Evolutionary conservation across 73 alveolate species (phyloP), one percentile per base, ranked within the genome.

Genomic region (Paramecium pentaurelia): DNA sequence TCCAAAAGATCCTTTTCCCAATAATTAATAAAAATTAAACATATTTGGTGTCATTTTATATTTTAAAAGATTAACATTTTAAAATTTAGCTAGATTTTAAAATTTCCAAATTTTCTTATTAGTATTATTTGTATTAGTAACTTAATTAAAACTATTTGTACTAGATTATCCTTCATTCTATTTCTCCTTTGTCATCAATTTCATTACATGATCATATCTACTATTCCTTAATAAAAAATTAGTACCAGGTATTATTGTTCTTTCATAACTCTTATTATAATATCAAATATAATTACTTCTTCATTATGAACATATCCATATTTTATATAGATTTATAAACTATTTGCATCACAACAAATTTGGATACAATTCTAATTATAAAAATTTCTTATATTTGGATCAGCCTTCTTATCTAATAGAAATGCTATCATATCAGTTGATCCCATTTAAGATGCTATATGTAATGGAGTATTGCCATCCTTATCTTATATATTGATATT

Each of bases 401-500:
- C 95, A 6, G 98, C 98, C 18, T 95, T 86, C 73, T 92, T 86
- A 6, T 91, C 92, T 18, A 96, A 93, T 58, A 96, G 93, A 84
- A 75, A 92, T 84, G 93, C 94, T 20, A 96, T 95, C 70, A 96
- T 93, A 92, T 96, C 97, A 4, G 71, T 77, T 89, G 92, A 94
- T 28, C 99, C 99, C 28, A 58, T 86, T 64, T 92, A 93, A 59
- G 98, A 92, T 8, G 98, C 98, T 60, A 92, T 86, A 92, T 98
- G 99, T 11, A 98, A 88, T 0, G 99, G 97, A 25, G 99, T 95
- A 77, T 96, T 97, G 59, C 95, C 94, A 83, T 96, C 99, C 88
- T 92, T 95, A 92, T 98, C 99, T 75, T 94, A 86, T 6, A 90
- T 93, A 86, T 97, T 96, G 28, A 95, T 59, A 70, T 94, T 92